phyloP scores from a whole-genome alignment of 306 rosid species.

The Arachis hypogaea region DNA sequence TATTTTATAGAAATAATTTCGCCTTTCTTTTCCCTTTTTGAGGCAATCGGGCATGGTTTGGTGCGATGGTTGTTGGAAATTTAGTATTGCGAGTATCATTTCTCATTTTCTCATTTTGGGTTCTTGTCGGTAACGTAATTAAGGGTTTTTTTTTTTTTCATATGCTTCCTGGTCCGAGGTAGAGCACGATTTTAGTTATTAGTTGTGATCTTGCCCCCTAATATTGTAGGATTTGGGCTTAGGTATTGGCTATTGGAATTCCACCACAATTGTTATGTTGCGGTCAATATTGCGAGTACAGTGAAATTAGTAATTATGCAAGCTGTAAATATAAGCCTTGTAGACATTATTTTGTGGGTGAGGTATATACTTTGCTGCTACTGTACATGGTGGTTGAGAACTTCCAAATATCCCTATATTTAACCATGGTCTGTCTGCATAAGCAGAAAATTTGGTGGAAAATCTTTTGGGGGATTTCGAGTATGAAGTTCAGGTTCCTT shows the following conservation, averaged over 20 bases:
- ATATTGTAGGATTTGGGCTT: conserved; percentile 34
- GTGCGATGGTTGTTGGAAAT: conserved; percentile 10
- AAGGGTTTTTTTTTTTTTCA: conserved; percentile 5
- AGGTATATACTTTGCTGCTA: conserved; percentile 21
- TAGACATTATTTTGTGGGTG: conserved; percentile 16
- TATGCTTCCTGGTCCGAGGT: not conserved
- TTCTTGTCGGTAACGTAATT: conserved; percentile 15
- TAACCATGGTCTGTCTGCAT: conserved; percentile 29
- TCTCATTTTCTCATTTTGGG: not conserved
- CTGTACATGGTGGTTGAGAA: conserved; percentile 29
- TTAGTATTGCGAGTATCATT: not conserved
- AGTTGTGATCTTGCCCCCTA: conserved; percentile 26
- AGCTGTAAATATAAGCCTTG: not conserved
- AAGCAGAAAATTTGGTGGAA: conserved; percentile 70
- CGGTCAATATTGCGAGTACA: conserved; percentile 31
- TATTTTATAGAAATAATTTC: not conserved
- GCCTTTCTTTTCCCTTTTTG: not conserved
- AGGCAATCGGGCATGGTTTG: conserved; percentile 1
- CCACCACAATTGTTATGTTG: conserved; percentile 15
- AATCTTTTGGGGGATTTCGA: conserved; percentile 67
- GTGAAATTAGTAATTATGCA: conserved; percentile 2
- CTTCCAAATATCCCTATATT: conserved; percentile 24
- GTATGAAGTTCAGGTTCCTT: conserved; percentile 67
- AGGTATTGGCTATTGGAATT: conserved; percentile 29
- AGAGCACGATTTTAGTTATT: conserved; percentile 13